Evolutionary conservation across 2,329 filamentous ascomycete species (phyloP).

Genomic region (Paradendryphiella salina): DNA sequence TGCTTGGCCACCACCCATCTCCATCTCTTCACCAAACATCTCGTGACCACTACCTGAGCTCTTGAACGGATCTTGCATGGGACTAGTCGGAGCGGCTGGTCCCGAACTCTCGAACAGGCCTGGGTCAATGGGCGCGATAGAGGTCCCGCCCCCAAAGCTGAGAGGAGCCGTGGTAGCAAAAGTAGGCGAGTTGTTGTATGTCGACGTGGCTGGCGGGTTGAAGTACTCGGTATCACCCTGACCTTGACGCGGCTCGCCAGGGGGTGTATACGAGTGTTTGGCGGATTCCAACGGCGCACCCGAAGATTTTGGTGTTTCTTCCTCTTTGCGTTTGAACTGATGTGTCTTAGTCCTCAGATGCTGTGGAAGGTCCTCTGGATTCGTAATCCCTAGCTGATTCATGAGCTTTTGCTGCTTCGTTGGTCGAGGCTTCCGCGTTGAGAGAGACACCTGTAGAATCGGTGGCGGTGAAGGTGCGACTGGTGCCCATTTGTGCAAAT

Average conservation of each 20-base stretch:
- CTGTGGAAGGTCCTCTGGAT: constrained; percentile 86
- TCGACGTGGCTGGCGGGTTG: constrained; percentile 28
- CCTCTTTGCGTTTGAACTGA: constrained; percentile 63
- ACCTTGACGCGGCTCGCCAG: constrained; percentile 41
- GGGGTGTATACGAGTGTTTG: constrained; percentile 45
- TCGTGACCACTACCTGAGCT: constrained; percentile 44
- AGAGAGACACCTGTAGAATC: constrained; percentile 82
- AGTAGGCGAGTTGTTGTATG: constrained; percentile 42
- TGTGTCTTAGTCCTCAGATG: constrained; percentile 71
- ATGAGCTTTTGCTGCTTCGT: constrained; percentile 97
- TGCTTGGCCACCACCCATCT: constrained; percentile 42
- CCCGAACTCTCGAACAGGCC: constrained; percentile 42
- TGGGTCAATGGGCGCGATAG: constrained; percentile 44
- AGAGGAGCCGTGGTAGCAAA: constrained; percentile 39
- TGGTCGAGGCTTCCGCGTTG: constrained; percentile 90
- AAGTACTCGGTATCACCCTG: constrained; percentile 42
- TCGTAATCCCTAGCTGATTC: constrained; percentile 82
- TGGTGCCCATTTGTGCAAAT: constrained; percentile 91
- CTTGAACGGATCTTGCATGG: constrained; percentile 45
- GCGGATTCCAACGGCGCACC: constrained; percentile 41
- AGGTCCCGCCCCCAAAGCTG: constrained; percentile 34
- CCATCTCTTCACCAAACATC: constrained; percentile 45
- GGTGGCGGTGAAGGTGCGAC: constrained; percentile 86
- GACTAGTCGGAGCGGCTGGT: constrained; percentile 37
- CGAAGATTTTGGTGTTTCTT: constrained; percentile 44